A percentile compares a stretch with the other conserved stretches of the same genome.
Conservation (phyloP, 2,329 filamentous ascomycete genomes). For the Coniella vitis region DNA sequence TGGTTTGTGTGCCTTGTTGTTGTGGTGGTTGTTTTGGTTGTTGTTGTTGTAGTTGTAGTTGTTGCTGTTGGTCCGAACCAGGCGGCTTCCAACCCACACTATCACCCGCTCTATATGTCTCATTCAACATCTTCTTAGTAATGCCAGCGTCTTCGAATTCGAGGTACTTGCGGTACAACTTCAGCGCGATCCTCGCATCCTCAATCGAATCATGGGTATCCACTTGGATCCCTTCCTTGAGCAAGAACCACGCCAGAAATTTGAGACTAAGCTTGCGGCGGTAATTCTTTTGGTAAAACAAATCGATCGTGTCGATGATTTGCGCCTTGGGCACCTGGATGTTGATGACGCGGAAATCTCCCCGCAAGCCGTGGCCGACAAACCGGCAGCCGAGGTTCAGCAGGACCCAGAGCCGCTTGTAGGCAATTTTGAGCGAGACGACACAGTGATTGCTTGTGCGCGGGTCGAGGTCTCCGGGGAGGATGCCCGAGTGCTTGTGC, state of each 20-base stretch:
- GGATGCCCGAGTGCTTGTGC: conserved; percentile 89
- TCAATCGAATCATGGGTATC: conserved; percentile 93
- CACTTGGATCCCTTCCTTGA: conserved; percentile 90
- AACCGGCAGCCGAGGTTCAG: conserved; percentile 92
- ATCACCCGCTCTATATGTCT: conserved; percentile 60
- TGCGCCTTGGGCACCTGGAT: conserved; percentile 88
- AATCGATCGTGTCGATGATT: conserved; percentile 87
- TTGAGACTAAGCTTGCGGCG: conserved; percentile 84
- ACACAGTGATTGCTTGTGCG: conserved; percentile 73
- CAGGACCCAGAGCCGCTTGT: conserved; percentile 97
- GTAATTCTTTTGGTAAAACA: conserved; percentile 77
- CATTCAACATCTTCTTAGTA: conserved; percentile 73
- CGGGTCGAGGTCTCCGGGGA: conserved; percentile 75
- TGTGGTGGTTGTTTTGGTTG: background rate
- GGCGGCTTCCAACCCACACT: conserved; percentile 12
- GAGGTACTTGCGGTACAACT: conserved; percentile 81
- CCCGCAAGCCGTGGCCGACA: conserved; percentile 85
- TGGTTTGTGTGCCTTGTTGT: background rate
- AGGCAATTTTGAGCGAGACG: conserved; percentile 81
- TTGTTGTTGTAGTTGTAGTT: background rate
- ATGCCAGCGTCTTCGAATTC: conserved; percentile 85
- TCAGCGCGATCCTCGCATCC: conserved; percentile 84
- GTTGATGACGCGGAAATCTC: conserved; percentile 97
- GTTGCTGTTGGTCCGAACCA: background rate
- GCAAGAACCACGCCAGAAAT: conserved; percentile 83